phyloP scores from a whole-genome alignment of 345 rosid species.

The Bruguiera gymnorhiza region DNA sequence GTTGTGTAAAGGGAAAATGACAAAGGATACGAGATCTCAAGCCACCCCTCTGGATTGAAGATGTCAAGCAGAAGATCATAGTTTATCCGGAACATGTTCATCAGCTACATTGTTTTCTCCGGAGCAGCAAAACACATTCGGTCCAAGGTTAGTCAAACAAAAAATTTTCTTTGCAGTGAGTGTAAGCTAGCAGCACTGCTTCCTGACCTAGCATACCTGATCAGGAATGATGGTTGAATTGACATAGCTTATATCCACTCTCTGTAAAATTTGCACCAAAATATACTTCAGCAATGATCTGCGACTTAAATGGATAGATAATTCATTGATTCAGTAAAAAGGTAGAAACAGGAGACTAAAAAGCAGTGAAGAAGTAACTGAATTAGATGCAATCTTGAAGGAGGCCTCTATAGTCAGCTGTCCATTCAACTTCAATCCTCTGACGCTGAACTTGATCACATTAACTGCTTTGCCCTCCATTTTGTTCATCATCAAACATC shows the following conservation, averaged over 20 bases:
- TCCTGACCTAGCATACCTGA: slow-evolving; percentile 40
- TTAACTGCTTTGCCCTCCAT: slow-evolving; percentile 90
- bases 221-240: slow-evolving; percentile 72
- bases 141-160: not conserved
- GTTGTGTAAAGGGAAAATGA: not conserved
- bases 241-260: slow-evolving; percentile 63
- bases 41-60: slow-evolving; percentile 84
- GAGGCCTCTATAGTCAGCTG: slow-evolving; percentile 71
- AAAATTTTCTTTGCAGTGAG: not conserved
- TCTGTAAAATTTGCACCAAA: slow-evolving; percentile 39
- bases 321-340: not conserved
- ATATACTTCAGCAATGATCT: slow-evolving; percentile 1
- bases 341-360: not conserved
- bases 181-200: not conserved
- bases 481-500: slow-evolving; percentile 27
- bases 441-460: slow-evolving; percentile 75
- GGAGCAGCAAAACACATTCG: slow-evolving; percentile 3
- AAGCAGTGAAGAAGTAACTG: slow-evolving; percentile 38
- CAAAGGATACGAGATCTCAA: slow-evolving; percentile 85
- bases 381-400: slow-evolving; percentile 61
- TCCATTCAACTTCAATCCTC: slow-evolving; percentile 70
- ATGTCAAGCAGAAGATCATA: slow-evolving; percentile 61
- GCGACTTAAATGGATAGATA: not conserved
- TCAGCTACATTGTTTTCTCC: slow-evolving; percentile 45
- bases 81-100: slow-evolving; percentile 70